phyloP scores from a whole-genome alignment of 768 basidiomycete species.

The Kwoniella sp. region DNA sequence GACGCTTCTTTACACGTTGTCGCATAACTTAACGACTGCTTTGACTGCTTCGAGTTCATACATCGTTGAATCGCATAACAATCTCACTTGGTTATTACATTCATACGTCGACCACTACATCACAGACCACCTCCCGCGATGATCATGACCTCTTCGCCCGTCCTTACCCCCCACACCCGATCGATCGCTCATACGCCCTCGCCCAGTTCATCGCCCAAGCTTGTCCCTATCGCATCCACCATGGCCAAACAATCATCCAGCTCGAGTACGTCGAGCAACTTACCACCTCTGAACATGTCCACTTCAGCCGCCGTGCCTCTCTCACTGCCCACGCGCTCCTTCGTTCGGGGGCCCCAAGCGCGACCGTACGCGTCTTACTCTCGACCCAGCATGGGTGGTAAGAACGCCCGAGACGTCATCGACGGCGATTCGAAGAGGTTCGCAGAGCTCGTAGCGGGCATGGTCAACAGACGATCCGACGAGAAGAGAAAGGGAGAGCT shows the following conservation, averaged over 20 bases:
- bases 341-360: conserved; percentile 38
- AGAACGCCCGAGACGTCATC: conserved; percentile 18
- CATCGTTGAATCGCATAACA: too few relatives aligned
- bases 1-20: too few relatives aligned
- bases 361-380: conserved; percentile 40
- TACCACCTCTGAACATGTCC: conserved; percentile 1
- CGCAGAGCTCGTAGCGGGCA: conserved; percentile 30
- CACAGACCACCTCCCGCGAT: conserved; percentile 10
- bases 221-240: conserved; percentile 33
- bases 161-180: conserved; percentile 25
- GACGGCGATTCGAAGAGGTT: conserved; percentile 43
- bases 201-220: conserved; percentile 34
- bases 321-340: conserved; percentile 31
- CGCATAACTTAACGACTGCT: too few relatives aligned
- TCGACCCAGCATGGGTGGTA: conserved; percentile 10
- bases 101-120: too few relatives aligned
- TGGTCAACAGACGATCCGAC: conserved; percentile 23
- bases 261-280: conserved; percentile 1
- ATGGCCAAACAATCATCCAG: conserved; percentile 23
- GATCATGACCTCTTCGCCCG: conserved; percentile 28
- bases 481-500: conserved; percentile 17
- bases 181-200: conserved; percentile 28
- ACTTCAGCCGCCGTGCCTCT: background rate
- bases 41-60: too few relatives aligned
- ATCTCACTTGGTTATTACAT: too few relatives aligned